A percentile compares a stretch with the other conserved stretches of the same genome.
Evolutionary conservation across 371 early-diverging fungal species (phyloP).

Genomic region (Mortierella sp.): DNA sequence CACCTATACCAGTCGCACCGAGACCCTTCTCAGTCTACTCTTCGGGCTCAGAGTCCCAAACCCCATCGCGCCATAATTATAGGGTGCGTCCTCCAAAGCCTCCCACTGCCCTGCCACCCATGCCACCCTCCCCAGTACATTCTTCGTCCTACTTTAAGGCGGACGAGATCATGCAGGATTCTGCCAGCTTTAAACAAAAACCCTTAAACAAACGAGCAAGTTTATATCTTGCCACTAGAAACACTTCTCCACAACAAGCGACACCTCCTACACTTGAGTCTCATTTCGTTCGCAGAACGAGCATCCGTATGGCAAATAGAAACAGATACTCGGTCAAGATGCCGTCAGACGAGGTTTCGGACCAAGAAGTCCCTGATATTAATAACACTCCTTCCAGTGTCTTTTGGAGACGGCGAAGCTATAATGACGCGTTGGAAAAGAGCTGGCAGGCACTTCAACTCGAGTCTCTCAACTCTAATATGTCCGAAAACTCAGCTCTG

Average conservation of each 20-base stretch:
- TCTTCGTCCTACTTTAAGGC: slow-evolving; percentile 4
- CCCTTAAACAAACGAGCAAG: slow-evolving; percentile 4
- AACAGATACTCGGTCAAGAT: slow-evolving; percentile 52
- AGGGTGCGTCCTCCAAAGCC: slow-evolving; percentile 43
- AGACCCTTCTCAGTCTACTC: slow-evolving; percentile 28
- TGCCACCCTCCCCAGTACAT: slow-evolving; percentile 31
- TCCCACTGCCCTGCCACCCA: slow-evolving; percentile 8
- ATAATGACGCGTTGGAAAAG: slow-evolving; percentile 38
- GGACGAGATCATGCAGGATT: slow-evolving; percentile 23
- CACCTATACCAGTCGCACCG: slow-evolving; percentile 24
- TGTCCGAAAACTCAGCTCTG: slow-evolving; percentile 13
- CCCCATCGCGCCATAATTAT: slow-evolving; percentile 41
- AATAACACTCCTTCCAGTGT: background rate
- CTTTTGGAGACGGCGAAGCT: slow-evolving; percentile 50
- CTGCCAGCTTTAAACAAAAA: background rate
- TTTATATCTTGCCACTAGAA: slow-evolving; percentile 37
- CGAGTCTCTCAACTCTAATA: slow-evolving; percentile 1
- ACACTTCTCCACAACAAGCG: slow-evolving; percentile 17
- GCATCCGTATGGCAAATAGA: slow-evolving; percentile 51
- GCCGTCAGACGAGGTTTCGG: slow-evolving; percentile 39
- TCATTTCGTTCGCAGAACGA: slow-evolving; percentile 49
- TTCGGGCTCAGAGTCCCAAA: slow-evolving; percentile 22
- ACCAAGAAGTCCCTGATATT: background rate
- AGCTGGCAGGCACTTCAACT: slow-evolving; percentile 30
- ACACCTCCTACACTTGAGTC: slow-evolving; percentile 39